A percentile compares a stretch with the other conserved stretches of the same genome.
Evolutionary conservation across 2,329 filamentous ascomycete species (phyloP).

Genomic region (Kalaharituber pfeilii): DNA sequence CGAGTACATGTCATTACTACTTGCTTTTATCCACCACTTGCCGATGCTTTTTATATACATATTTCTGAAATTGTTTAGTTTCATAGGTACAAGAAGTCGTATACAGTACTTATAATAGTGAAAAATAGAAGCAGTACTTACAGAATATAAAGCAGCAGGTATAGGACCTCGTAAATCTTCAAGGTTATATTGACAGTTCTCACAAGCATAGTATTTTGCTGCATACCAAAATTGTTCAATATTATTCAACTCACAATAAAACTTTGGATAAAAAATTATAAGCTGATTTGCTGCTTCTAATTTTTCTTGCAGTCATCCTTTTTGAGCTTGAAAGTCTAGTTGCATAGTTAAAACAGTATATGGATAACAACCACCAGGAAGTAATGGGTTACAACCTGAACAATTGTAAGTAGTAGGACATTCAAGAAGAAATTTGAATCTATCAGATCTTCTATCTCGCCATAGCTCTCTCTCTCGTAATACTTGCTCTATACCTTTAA

Average conservation of each 20-base stretch:
- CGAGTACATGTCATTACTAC: too few species aligned
- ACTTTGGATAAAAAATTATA: slow-evolving; percentile 8
- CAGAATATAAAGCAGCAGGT: too few species aligned
- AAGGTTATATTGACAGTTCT: too few species aligned
- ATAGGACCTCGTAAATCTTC: too few species aligned
- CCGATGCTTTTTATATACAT: too few species aligned
- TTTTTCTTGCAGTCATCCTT: slow-evolving; percentile 1
- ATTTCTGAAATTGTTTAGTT: too few species aligned
- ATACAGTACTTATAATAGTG: too few species aligned
- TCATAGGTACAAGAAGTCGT: too few species aligned
- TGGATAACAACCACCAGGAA: slow-evolving; percentile 1
- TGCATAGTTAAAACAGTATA: neutral
- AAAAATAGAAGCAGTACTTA: too few species aligned
- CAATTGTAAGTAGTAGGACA: neutral
- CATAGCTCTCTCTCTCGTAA: slow-evolving; percentile 2
- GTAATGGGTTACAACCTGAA: neutral
- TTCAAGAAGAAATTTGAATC: slow-evolving; percentile 1
- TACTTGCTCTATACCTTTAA: slow-evolving; percentile 6
- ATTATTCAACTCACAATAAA: slow-evolving; percentile 9
- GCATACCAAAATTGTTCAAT: slow-evolving; percentile 6
- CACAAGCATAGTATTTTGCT: slow-evolving; percentile 8
- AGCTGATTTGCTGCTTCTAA: neutral
- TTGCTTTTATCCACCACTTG: too few species aligned
- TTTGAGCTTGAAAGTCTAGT: slow-evolving; percentile 6
- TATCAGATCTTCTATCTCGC: neutral